Evolutionary conservation across 78 protist species (phyloP).

Genomic region (Mastigamoeba balamuthi): DNA sequence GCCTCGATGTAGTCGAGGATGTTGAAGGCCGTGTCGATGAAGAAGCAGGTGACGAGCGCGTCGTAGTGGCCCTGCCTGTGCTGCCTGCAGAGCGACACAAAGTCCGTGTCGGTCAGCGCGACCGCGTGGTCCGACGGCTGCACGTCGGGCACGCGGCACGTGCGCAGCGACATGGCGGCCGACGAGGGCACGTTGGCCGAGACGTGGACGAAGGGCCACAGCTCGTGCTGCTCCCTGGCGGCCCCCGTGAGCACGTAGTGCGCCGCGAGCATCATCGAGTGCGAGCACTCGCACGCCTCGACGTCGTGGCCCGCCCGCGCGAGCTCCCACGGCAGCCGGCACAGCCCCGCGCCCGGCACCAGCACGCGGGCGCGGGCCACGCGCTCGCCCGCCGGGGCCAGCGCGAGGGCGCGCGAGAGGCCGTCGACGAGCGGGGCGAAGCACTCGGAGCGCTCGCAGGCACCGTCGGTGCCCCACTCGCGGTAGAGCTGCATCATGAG

Average conservation of each 20-base stretch:
- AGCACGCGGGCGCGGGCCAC: neutral
- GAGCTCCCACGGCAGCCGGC: neutral
- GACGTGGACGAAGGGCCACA: neutral
- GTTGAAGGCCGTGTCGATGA: conserved; percentile 78
- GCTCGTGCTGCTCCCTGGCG: neutral
- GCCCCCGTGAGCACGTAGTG: neutral
- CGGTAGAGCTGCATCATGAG: neutral
- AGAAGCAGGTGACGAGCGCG: conserved; percentile 54
- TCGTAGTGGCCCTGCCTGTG: neutral
- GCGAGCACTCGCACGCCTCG: neutral
- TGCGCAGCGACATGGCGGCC: neutral
- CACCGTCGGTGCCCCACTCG: neutral
- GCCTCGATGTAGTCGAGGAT: conserved; percentile 35
- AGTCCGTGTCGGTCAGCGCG: neutral
- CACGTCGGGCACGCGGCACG: neutral
- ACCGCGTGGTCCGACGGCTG: neutral
- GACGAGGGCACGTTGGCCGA: neutral
- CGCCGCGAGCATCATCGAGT: neutral
- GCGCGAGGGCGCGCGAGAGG: too few relatives aligned
- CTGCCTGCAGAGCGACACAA: neutral
- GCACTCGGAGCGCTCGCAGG: neutral
- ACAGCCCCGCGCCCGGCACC: neutral
- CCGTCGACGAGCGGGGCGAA: neutral
- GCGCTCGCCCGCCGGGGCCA: too few relatives aligned
- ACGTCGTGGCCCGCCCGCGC: neutral